Percentiles rank a stretch among this genome's conserved stretches.
Evolutionary conservation across 192 early-diverging fungal species (phyloP).

Genomic region (Umbelopsis sp.): DNA sequence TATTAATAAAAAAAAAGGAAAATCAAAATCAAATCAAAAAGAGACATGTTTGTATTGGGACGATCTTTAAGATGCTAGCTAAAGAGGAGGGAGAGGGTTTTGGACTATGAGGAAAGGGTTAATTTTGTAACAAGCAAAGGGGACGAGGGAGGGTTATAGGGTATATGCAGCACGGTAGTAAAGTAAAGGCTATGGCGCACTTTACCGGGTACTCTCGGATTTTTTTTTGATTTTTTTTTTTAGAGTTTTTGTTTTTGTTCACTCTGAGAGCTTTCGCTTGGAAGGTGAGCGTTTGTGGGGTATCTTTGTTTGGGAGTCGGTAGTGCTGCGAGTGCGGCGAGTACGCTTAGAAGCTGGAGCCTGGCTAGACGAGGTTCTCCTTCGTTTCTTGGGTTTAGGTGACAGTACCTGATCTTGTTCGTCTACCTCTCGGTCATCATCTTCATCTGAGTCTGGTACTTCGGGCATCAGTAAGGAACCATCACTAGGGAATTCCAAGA

Average conservation of each 20-base stretch:
- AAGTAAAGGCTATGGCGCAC: too few species aligned
- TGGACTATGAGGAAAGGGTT: too few species aligned
- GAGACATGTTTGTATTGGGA: too few species aligned
- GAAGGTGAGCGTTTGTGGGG: background rate
- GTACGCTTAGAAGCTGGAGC: background rate
- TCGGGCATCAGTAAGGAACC: conserved; percentile 48
- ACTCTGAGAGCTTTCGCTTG: too few species aligned
- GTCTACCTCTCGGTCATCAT: background rate
- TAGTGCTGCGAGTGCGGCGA: background rate
- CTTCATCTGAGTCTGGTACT: conserved; percentile 41
- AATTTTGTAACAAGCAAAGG: too few species aligned
- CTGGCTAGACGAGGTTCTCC: background rate
- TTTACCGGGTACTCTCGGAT: too few species aligned
- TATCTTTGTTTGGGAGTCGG: background rate
- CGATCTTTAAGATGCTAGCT: too few species aligned
- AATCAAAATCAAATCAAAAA: too few species aligned
- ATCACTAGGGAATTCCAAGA: conserved; percentile 38
- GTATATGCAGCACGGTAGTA: background rate
- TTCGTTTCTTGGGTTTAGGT: background rate
- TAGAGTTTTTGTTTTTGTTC: too few species aligned
- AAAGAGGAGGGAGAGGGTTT: too few species aligned
- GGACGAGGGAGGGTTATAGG: background rate
- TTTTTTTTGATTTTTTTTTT: too few species aligned
- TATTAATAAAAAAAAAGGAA: too few species aligned
- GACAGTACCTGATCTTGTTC: background rate